phyloP scores from a whole-genome alignment of 2,329 filamentous ascomycete genomes.

The Pyrenochaeta sp. region DNA sequence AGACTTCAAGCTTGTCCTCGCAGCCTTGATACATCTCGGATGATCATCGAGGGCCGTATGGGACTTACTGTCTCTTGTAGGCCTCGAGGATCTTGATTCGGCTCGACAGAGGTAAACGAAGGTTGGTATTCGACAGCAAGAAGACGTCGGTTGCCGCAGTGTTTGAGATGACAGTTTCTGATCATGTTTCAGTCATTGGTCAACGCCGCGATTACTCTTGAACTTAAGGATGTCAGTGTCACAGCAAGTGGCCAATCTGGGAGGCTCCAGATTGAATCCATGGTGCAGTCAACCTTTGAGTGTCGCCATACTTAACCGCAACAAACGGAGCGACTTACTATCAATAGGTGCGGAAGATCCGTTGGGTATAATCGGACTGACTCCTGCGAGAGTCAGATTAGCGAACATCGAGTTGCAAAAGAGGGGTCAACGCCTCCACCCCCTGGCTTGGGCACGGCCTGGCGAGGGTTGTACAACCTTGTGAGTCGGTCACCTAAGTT shows the following conservation, averaged over 20 bases:
- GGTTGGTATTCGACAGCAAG: no score
- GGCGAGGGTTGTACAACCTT: neutral
- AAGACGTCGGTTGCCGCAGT: no score
- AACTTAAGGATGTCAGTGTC: neutral
- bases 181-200: neutral
- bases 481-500: neutral
- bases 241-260: neutral
- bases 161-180: no score
- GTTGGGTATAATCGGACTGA: slow-evolving; percentile 1
- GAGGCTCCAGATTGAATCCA: neutral
- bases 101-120: no score
- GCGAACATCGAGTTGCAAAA: neutral
- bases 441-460: neutral
- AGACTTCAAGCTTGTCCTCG: neutral
- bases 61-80: neutral
- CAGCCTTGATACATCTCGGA: neutral
- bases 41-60: neutral
- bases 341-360: neutral
- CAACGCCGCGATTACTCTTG: neutral
- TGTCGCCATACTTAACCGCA: neutral
- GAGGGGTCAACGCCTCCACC: neutral
- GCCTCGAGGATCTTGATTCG: neutral
- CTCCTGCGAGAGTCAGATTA: neutral
- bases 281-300: neutral
- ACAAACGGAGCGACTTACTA: neutral